Evolutionary conservation across 768 basidiomycete species (phyloP), one percentile per base, ranked within the genome.

Genomic region (Paxillus involutus): DNA sequence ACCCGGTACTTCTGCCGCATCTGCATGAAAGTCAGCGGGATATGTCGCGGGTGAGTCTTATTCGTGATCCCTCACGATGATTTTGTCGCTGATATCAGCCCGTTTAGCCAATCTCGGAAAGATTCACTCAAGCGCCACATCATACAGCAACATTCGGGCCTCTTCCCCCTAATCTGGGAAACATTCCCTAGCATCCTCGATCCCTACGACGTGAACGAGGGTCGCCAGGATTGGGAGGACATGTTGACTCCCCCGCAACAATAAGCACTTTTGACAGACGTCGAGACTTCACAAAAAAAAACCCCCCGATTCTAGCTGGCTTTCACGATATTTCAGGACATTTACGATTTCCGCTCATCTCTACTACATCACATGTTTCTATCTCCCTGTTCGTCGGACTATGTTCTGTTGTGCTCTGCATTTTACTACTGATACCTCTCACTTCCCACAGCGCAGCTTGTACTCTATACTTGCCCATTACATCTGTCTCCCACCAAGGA

Each of bases 61-160:
- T 30, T 17, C 44, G 17, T 21, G 11, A 4, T 9, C n/a, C n/a
- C 7, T 12, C 14, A 9, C 32, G 6, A 8, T 1, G 7, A 10
- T 44, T 30, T 8, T 16, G 16, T 11, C 44, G 5, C 46, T 47
- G 46, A 47, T 24, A 32, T 21, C 19, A 12, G 13, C 33, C 6
- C 19, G 13, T 21, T 16, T 21, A 47, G 46, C 11, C 33, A 47
- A 10, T 17, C 46, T 11, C 33, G 46, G 19, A 47, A 33, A 36
- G 46, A 47, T 47, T 47, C 46, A 13, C 30, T 47, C 16, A 47
- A 47, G 33, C 46, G 46, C 5, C 46, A 47, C 46, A 36, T 47
- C 4, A 13, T 14, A 1, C 30, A 33, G n/a, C 17, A 13, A 19
- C 46, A 47, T 11, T 0, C 10, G 11, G 7, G 24, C 4, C 11